Conservation (phyloP, 257 asterid genomes). For the Solanum dulcamara region DNA sequence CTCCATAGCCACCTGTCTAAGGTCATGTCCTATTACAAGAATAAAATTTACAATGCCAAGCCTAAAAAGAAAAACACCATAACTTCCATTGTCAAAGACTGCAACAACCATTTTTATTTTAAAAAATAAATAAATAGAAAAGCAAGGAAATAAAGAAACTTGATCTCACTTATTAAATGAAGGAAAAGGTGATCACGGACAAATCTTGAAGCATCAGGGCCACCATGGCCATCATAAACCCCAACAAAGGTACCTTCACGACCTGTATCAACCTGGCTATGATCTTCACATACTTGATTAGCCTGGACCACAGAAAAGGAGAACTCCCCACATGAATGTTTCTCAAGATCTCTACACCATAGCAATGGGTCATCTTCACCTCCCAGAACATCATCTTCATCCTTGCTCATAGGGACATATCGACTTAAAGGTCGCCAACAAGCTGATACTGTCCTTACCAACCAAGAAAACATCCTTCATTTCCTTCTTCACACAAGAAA, state of each 20-base stretch:
- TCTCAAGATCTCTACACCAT: slow-evolving; percentile 80
- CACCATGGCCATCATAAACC: slow-evolving; percentile 89
- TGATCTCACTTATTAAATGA: slow-evolving; percentile 45
- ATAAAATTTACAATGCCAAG: background rate
- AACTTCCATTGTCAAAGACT: background rate
- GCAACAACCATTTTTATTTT: background rate
- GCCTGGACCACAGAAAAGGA: slow-evolving; percentile 76
- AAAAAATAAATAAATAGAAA: background rate
- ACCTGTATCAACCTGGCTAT: slow-evolving; percentile 70
- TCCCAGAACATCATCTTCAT: slow-evolving; percentile 33
- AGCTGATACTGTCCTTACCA: slow-evolving; percentile 41
- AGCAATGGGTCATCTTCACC: slow-evolving; percentile 45
- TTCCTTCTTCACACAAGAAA: slow-evolving; percentile 22
- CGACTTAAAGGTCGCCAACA: slow-evolving; percentile 64
- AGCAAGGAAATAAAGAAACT: background rate
- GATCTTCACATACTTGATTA: slow-evolving; percentile 57
- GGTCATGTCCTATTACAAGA: no score
- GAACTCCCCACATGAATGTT: slow-evolving; percentile 63
- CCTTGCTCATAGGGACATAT: slow-evolving; percentile 71
- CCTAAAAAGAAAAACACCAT: background rate
- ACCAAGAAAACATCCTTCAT: slow-evolving; percentile 77
- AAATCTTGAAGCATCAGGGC: slow-evolving; percentile 56
- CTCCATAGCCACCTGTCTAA: no score
- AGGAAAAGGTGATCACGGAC: slow-evolving; percentile 40
- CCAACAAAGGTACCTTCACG: slow-evolving; percentile 56